phyloP scores from a whole-genome alignment of 2,329 filamentous ascomycete species.

The Metarhizium rileyi region DNA sequence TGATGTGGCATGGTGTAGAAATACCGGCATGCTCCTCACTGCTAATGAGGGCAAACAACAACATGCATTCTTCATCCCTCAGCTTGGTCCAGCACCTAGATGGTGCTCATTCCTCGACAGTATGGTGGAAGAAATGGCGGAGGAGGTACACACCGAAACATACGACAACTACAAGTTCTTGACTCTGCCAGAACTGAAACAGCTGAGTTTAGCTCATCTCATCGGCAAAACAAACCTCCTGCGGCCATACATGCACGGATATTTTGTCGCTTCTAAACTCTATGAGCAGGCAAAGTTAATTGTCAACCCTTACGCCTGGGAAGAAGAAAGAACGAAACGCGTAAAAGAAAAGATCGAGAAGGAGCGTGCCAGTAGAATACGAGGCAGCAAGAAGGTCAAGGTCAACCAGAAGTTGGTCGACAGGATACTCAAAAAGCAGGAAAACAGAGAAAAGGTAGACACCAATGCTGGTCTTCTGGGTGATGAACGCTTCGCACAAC shows the following conservation, averaged over 20 bases:
- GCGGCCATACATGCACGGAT: slow-evolving; percentile 97
- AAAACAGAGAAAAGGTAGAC: slow-evolving; percentile 48
- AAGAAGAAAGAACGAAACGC: slow-evolving; percentile 83
- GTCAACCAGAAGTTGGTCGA: slow-evolving; percentile 80
- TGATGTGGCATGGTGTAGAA: slow-evolving; percentile 82
- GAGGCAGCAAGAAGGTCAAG: slow-evolving; percentile 94
- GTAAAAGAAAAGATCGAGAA: slow-evolving; percentile 95
- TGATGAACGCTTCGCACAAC: slow-evolving; percentile 75
- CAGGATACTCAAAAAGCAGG: slow-evolving; percentile 58
- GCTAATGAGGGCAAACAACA: slow-evolving; percentile 95
- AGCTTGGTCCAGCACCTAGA: slow-evolving; percentile 82
- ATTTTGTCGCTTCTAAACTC: slow-evolving; percentile 89
- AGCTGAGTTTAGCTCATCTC: slow-evolving; percentile 78
- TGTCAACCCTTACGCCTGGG: slow-evolving; percentile 86
- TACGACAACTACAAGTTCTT: slow-evolving; percentile 99
- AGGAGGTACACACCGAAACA: slow-evolving; percentile 65
- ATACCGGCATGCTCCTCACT: slow-evolving; percentile 90
- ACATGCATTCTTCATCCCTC: slow-evolving; percentile 89
- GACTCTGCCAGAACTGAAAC: slow-evolving; percentile 74
- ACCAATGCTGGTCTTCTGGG: slow-evolving; percentile 58
- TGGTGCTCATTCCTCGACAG: slow-evolving; percentile 98
- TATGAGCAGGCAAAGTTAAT: slow-evolving; percentile 94
- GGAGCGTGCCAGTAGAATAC: slow-evolving; percentile 87
- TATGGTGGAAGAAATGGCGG: slow-evolving; percentile 97
- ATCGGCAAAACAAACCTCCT: slow-evolving; percentile 84